Evolutionary conservation across 169 alveolate genomes (phyloP), one percentile per base, ranked within the genome.

Genomic region (Eimeria falciformis): DNA sequence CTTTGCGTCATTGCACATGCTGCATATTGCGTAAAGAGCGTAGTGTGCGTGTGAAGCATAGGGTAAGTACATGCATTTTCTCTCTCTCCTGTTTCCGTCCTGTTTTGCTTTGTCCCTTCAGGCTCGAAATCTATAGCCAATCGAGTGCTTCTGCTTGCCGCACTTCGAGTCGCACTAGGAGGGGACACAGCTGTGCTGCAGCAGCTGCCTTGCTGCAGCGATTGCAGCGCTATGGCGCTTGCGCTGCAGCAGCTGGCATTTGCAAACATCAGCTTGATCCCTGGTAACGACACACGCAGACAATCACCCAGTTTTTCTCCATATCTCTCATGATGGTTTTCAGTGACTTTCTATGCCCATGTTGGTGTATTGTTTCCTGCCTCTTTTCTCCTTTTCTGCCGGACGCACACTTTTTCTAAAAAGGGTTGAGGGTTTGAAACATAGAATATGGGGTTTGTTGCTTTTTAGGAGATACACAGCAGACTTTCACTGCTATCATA

Each of bases 101-200:
- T n/a, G n/a, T n/a, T n/a, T n/a, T 78, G 29, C 18, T 73, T 25
- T 17, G 87, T n/a, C 40, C 17, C 84, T 23, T 83, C 96, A 47
- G 96, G 96, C 17, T 92, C 94, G 18, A 95, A 95, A 77, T 89
- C 95, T 3, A 62, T 95, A 0, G 84, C 94, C 75, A 95, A 93
- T 53, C 69, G 96, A 18, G 94, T 79, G 21, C 40, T 95, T n/a
- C 83, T 95, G 46, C 68, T 95, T n/a, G 95, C 96, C 12, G 93
- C 95, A 1, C 56, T 95, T 23, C 45, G 53, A 25, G 68, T 37
- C 71, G 53, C 65, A 11, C 12, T 78, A 29, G 33, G 25, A 62
- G 73, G 11, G 9, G 73, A 14, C 7, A 62, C 53, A 5, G 56
- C 23, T 14, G 25, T 50, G 25, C 68, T 78, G 46, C 33, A 14